These are phyloP conservation scores for Colletotrichum simmondsii DNA, from an alignment of 2,329 filamentous ascomycete species.

Conservation along the genomic window DNA sequence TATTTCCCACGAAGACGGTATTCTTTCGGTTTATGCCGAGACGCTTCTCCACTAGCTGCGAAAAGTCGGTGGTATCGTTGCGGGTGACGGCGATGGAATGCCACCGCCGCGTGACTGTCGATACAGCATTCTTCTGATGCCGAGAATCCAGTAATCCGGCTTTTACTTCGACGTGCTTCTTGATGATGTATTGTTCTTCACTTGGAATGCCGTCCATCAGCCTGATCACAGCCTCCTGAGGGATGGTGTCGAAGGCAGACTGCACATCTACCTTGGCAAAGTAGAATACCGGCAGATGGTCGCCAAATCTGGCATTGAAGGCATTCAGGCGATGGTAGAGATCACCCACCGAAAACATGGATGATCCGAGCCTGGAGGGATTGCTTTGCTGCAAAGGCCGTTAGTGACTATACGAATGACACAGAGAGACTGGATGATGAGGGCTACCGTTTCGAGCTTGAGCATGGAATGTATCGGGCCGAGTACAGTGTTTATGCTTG, in stretches of 20 bases:
- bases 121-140: slow-evolving; percentile 41
- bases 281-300: slow-evolving; percentile 65
- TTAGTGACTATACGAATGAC: not conserved
- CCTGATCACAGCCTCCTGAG: slow-evolving; percentile 77
- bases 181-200: slow-evolving; percentile 74
- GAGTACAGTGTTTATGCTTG: slow-evolving; percentile 63
- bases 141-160: slow-evolving; percentile 45
- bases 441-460: slow-evolving; percentile 77
- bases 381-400: slow-evolving; percentile 48
- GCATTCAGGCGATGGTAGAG: slow-evolving; percentile 78
- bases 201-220: slow-evolving; percentile 70
- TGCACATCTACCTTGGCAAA: slow-evolving; percentile 95
- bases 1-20: slow-evolving; percentile 81
- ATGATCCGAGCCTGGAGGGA: slow-evolving; percentile 76
- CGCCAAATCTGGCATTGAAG: slow-evolving; percentile 69
- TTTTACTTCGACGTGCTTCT: slow-evolving; percentile 79
- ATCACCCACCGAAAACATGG: slow-evolving; percentile 84
- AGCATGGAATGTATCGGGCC: slow-evolving; percentile 81
- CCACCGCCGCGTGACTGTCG: slow-evolving; percentile 61
- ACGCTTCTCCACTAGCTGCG: slow-evolving; percentile 53
- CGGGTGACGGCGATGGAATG: slow-evolving; percentile 59
- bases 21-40: slow-evolving; percentile 63
- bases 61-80: slow-evolving; percentile 55
- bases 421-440: not conserved
- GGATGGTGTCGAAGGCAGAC: slow-evolving; percentile 95